Evolutionary conservation across 371 early-diverging fungal genomes (phyloP), one percentile per base, ranked within the genome.

Genomic region (Lichtheimia ornata): DNA sequence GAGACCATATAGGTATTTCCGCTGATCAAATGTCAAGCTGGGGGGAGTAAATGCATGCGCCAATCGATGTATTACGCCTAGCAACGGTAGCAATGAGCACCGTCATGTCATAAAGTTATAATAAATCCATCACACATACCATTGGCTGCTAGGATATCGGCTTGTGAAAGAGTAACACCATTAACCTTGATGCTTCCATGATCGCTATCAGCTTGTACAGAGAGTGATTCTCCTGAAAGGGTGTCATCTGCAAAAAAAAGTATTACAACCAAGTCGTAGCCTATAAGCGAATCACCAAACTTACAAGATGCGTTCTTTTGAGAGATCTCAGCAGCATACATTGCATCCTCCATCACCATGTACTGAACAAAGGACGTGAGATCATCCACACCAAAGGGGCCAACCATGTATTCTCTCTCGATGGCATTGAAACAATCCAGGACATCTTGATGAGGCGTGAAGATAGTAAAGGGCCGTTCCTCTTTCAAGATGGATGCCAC

Each of bases 391-490:
- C 80, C 80, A 53, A 56, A 65, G 1, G 54, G 52, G 13, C 70
- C 70, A 17, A 50, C 56, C 20, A 80, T 58, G 49, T 80, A 80
- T 17, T 60, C 67, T 12, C 63, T 44, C 30, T 80, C 75, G 14
- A 74, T 69, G 18, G 63, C 35, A 53, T 65, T 73, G 40, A 80
- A 69, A 27, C 64, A 67, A 24, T 63, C 61, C 35, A 76, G 53
- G 2, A 65, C 61, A 14, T 68, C 50, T 6, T 53, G 17, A 4
- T 58, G 64, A 0, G 76, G 74, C 9, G 75, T 61, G 53, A 84
- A 83, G 13, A 84, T 60, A 9, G 85, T 84, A 66, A 78, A 83
- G 18, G 80, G 81, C n/a, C 47, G 72, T 13, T 66, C 60, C 62
- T 67, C 25, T 14, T 60, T 54, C 41, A 77, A 55, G 7, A 75